Base-by-base conservation (phyloP, 2,329 filamentous ascomycete species). In the Corinectria fuckeliana region DNA sequence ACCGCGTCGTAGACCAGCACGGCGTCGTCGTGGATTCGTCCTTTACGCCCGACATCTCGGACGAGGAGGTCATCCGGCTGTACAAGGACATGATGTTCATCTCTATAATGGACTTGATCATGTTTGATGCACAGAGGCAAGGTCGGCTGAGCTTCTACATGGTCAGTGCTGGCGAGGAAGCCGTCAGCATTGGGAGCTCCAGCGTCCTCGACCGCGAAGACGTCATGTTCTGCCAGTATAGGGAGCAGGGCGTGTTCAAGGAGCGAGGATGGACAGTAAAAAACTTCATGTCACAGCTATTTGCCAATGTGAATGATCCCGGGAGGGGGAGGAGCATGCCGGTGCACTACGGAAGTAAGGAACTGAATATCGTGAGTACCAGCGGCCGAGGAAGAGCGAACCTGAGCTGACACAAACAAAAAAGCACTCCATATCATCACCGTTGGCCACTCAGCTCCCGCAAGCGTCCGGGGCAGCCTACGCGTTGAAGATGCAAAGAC, bases 71-170 rank as follows among this genome's bases (percentile, higher is more conserved):
- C 11, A 71, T 86, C 54, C 84, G 86, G 71, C 76, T 88, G 50
- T 89, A 89, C 75, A 82, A 79, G 59, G 85, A 88, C 69, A 90
- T 91, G 88, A 70, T 90, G 9, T 84, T 81, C 32, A 80, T 89
- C 9, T 88, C 90, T 56, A 91, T 98, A 67, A 95, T 99, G 92
- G 95, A 99, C 73, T 77, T 96, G 55, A 91, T 98, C 74, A 98
- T 98, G 93, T 97, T 97, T 72, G 95, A 99, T 72, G 93, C 95
- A 0, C 95, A 99, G 77, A 85, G 95, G 44, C 95, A 99, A 77
- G 93, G 93, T n/a, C 87, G 92, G 18, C 79, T 97, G 56, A 93
- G 90, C 75, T 99, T 99, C 78, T 99, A 99, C 78, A 98, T 99
- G 91, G 94, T 94, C 71, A 94, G 91, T 34, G 91, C 93, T 0